These are phyloP conservation scores for Cytospora chrysosperma DNA, from an alignment of 2,329 filamentous ascomycete genomes.

Conservation along the genomic window DNA sequence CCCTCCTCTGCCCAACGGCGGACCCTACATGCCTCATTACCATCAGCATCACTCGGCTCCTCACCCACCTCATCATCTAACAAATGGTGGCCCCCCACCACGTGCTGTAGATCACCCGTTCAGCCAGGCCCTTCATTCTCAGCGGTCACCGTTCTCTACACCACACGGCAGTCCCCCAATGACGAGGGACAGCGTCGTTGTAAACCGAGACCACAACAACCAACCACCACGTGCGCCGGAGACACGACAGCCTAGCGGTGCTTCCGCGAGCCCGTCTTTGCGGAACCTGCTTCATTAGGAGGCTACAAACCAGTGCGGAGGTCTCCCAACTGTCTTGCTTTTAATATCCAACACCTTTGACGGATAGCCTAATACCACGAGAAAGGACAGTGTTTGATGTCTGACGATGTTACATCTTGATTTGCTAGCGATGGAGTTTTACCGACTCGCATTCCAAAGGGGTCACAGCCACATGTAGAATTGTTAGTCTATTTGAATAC, in stretches of 20 bases:
- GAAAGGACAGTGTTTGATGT: neutral
- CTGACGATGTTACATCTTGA: neutral
- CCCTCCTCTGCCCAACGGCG: conserved; percentile 39
- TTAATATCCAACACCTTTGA: too few species aligned
- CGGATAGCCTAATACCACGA: neutral
- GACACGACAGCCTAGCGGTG: conserved; percentile 56
- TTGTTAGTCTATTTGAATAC: neutral
- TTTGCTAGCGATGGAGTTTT: neutral
- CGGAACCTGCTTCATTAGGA: conserved; percentile 68
- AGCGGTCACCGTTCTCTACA: conserved; percentile 39
- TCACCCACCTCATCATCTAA: conserved; percentile 33
- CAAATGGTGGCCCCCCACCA: conserved; percentile 41
- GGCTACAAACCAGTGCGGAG: neutral
- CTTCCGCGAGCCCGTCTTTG: conserved; percentile 74
- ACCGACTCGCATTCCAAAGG: neutral
- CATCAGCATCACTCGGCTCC: conserved; percentile 29
- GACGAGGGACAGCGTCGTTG: conserved; percentile 39
- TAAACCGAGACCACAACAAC: conserved; percentile 34
- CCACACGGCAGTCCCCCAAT: conserved; percentile 47
- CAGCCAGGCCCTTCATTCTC: conserved; percentile 36
- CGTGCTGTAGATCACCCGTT: conserved; percentile 46
- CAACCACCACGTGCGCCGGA: conserved; percentile 38
- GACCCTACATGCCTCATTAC: conserved; percentile 40
- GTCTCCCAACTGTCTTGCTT: neutral
- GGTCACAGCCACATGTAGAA: conserved; percentile 13